Evolutionary conservation across 2,329 filamentous ascomycete species (phyloP).

Genomic region (Parastagonospora nodorum): DNA sequence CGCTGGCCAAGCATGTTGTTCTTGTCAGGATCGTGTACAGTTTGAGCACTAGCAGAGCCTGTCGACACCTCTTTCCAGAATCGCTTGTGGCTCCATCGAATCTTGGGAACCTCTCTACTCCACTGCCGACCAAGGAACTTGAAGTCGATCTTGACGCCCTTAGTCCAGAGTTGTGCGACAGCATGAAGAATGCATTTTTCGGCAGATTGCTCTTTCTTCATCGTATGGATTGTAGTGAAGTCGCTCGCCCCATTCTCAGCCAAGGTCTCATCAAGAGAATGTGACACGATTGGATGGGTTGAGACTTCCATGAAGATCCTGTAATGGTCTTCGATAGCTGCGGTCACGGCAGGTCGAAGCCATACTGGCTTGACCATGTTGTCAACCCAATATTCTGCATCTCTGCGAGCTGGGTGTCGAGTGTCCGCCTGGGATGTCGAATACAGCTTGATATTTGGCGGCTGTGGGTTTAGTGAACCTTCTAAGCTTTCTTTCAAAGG

Average conservation of each 20-base stretch:
- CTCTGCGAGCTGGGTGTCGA: conserved; percentile 22
- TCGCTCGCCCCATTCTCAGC: conserved; percentile 38
- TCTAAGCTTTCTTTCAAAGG: conserved; percentile 32
- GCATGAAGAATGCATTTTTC: conserved; percentile 31
- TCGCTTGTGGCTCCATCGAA: conserved; percentile 30
- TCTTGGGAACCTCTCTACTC: conserved; percentile 16
- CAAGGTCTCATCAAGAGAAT: conserved; percentile 49
- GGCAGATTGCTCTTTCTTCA: conserved; percentile 33
- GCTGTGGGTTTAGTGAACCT: conserved; percentile 14
- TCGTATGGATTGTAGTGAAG: conserved; percentile 34
- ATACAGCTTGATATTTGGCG: conserved; percentile 26
- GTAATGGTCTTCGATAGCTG: conserved; percentile 45
- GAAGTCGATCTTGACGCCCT: conserved; percentile 33
- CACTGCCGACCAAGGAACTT: conserved; percentile 10
- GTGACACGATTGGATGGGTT: conserved; percentile 47
- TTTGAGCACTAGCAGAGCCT: conserved; percentile 3
- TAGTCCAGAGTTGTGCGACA: conserved; percentile 35
- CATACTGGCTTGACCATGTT: conserved; percentile 48
- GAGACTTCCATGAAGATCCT: conserved; percentile 50
- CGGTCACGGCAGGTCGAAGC: conserved; percentile 41
- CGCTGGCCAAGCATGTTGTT: conserved; percentile 45
- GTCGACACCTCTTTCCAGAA: conserved; percentile 19
- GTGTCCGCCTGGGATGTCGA: conserved; percentile 39
- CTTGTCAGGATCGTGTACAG: conserved; percentile 34
- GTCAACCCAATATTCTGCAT: conserved; percentile 43